These are phyloP conservation scores for Fusarium coicis DNA, from an alignment of 2,329 filamentous ascomycete species.

Conservation along the genomic window DNA sequence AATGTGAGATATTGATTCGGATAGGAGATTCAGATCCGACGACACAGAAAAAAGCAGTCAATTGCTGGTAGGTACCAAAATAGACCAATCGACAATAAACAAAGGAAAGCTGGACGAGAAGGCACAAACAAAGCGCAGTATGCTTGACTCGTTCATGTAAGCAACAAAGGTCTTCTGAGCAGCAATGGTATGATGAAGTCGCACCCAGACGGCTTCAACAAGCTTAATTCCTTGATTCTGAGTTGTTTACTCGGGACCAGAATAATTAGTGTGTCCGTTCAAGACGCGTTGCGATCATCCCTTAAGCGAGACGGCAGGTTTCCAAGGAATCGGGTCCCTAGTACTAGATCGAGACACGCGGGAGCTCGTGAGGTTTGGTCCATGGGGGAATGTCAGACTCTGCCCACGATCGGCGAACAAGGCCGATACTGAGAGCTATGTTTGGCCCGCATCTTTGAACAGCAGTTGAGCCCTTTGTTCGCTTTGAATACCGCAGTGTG, in stretches of 20 bases:
- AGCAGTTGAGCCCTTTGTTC: constrained; percentile 12
- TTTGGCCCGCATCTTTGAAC: neutral
- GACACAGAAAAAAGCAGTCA: constrained; percentile 1
- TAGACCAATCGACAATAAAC: constrained; percentile 8
- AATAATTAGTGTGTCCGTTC: constrained; percentile 25
- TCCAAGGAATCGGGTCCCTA: constrained; percentile 35
- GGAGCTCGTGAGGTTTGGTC: constrained; percentile 19
- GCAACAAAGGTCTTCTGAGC: constrained; percentile 2
- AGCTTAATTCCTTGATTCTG: constrained; percentile 3
- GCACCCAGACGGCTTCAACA: constrained; percentile 11
- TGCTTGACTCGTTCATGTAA: constrained; percentile 9
- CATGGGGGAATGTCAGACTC: constrained; percentile 35
- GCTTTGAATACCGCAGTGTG: constrained; percentile 19
- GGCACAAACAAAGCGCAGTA: neutral
- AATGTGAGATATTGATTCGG: constrained; percentile 27
- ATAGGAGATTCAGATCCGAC: neutral
- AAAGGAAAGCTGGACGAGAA: constrained; percentile 12
- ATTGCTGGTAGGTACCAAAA: neutral
- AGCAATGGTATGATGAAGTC: constrained; percentile 25
- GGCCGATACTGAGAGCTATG: constrained; percentile 20
- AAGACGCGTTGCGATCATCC: constrained; percentile 11
- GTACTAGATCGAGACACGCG: constrained; percentile 35
- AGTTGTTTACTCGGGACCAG: constrained; percentile 10
- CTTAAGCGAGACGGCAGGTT: constrained; percentile 3
- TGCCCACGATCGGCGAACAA: constrained; percentile 22